These are phyloP conservation scores for Sclerotinia sclerotiorum DNA, from an alignment of 2,329 filamentous ascomycete species.

Conservation along the genomic window DNA sequence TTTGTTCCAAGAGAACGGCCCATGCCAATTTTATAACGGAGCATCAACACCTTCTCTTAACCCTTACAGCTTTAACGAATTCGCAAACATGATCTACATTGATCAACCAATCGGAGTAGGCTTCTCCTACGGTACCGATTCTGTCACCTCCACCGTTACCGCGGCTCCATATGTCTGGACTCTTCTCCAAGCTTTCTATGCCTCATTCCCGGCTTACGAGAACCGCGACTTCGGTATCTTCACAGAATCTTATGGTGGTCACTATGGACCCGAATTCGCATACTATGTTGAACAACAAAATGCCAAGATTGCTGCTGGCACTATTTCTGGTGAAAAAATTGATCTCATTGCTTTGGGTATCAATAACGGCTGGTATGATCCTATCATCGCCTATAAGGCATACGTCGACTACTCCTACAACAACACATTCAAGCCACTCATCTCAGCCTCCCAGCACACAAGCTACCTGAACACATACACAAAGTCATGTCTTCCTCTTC, in stretches of 20 bases:
- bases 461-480: constrained; percentile 42
- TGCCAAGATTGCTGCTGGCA: constrained; percentile 48
- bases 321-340: constrained; percentile 40
- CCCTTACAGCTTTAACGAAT: constrained; percentile 43
- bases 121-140: constrained; percentile 47
- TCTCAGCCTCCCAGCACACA: constrained; percentile 40
- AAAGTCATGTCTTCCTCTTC: constrained; percentile 42
- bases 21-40: constrained; percentile 45
- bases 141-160: constrained; percentile 47
- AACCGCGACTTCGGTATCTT: constrained; percentile 57
- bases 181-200: constrained; percentile 60
- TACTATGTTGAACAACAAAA: constrained; percentile 59
- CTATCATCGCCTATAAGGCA: constrained; percentile 52
- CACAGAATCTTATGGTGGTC: constrained; percentile 55
- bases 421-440: constrained; percentile 45
- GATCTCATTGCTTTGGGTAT: constrained; percentile 41
- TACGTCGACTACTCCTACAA: constrained; percentile 37
- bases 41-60: constrained; percentile 46
- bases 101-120: constrained; percentile 45
- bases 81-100: constrained; percentile 45
- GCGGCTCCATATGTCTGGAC: constrained; percentile 55
- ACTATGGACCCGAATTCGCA: constrained; percentile 57
- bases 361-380: constrained; percentile 49
- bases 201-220: constrained; percentile 62
- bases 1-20: constrained; percentile 54